phyloP scores from a whole-genome alignment of 352 stramenopile genomes.

The Phytophthora multivora region DNA sequence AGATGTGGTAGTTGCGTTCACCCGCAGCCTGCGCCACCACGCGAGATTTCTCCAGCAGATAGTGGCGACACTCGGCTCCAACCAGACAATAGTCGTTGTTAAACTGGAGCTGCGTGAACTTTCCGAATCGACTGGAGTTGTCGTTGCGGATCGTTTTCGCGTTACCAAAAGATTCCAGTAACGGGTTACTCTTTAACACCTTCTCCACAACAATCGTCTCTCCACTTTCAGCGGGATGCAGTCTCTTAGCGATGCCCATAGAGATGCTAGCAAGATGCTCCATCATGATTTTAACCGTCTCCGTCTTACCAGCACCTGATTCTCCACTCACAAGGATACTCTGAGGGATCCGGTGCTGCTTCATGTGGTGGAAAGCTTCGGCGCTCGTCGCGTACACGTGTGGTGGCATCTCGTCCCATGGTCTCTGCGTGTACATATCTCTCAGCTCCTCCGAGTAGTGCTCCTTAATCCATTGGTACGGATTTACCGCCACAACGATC shows the following conservation, averaged over 20 bases:
- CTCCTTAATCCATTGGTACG: slow-evolving; percentile 91
- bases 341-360: slow-evolving; percentile 66
- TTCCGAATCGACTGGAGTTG: slow-evolving; percentile 95
- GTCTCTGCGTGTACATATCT: slow-evolving; percentile 68
- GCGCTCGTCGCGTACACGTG: slow-evolving; percentile 92
- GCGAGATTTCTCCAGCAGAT: slow-evolving; percentile 97
- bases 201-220: slow-evolving; percentile 84
- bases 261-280: slow-evolving; percentile 92
- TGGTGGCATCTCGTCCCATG: slow-evolving; percentile 76
- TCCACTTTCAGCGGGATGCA: slow-evolving; percentile 68
- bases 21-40: slow-evolving; percentile 89
- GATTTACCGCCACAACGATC: slow-evolving; percentile 97
- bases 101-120: slow-evolving; percentile 95
- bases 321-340: slow-evolving; percentile 95
- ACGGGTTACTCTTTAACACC: slow-evolving; percentile 90
- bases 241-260: slow-evolving; percentile 58
- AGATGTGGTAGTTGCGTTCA: slow-evolving; percentile 99
- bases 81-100: slow-evolving; percentile 86
- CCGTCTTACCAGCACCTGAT: slow-evolving; percentile 93
- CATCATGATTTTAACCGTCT: slow-evolving; percentile 98
- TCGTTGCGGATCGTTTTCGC: slow-evolving; percentile 94
- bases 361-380: slow-evolving; percentile 85
- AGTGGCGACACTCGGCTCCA: slow-evolving; percentile 90
- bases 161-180: slow-evolving; percentile 92
- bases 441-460: slow-evolving; percentile 85